These are phyloP conservation scores for Chlorella sorokiniana DNA, from an alignment of 139 green algal genomes.

Conservation along the genomic window DNA sequence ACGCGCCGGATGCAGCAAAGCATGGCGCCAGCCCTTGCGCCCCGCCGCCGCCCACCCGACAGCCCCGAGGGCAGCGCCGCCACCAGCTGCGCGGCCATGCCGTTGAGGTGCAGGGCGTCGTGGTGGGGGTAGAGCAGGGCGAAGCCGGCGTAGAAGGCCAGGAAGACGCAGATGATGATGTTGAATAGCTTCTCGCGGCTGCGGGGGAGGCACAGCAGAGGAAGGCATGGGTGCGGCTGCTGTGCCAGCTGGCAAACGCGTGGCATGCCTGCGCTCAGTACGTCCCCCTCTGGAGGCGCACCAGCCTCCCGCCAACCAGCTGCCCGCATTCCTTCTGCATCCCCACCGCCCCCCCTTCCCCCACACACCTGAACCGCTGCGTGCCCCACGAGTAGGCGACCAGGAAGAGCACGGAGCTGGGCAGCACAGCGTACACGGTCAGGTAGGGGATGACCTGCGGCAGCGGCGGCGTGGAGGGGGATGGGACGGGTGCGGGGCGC, in stretches of 20 bases:
- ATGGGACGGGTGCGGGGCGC: neutral
- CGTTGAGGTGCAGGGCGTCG: constrained; percentile 73
- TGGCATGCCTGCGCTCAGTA: no score
- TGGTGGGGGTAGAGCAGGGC: constrained; percentile 85
- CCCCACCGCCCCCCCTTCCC: neutral
- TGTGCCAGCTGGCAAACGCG: neutral
- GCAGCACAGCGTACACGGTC: constrained; percentile 91
- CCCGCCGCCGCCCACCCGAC: constrained; percentile 2
- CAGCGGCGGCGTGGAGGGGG: neutral
- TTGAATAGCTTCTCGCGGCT: constrained; percentile 83
- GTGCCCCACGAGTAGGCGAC: constrained; percentile 66
- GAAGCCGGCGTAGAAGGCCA: constrained; percentile 85
- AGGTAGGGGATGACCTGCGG: constrained; percentile 76
- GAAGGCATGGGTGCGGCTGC: neutral
- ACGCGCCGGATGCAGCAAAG: neutral
- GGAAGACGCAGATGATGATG: constrained; percentile 81
- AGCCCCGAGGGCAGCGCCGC: constrained; percentile 41
- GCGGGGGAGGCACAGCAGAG: neutral
- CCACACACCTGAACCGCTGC: constrained; percentile 55
- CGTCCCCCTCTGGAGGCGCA: no score
- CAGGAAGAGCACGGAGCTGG: constrained; percentile 85
- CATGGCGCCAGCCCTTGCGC: neutral
- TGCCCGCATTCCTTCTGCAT: no score
- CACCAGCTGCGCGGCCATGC: constrained; percentile 46
- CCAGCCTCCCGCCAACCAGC: no score